Conservation (phyloP, 2,329 filamentous ascomycete species). For the Penicillium sp. region DNA sequence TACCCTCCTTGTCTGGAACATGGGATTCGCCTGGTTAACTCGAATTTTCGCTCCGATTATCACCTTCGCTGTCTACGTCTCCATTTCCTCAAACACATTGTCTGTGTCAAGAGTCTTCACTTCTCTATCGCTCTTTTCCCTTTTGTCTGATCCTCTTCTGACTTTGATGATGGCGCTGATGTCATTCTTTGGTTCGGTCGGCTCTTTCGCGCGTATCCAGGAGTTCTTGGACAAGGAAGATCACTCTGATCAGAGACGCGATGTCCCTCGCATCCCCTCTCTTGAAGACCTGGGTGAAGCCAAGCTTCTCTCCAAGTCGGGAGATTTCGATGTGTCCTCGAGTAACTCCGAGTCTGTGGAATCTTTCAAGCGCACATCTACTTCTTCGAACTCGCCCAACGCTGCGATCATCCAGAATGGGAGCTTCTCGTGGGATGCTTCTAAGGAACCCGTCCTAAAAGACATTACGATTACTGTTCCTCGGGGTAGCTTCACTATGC, state of each 20-base stretch:
- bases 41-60: slow-evolving; percentile 44
- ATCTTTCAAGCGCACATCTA: slow-evolving; percentile 17
- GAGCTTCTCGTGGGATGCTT: slow-evolving; percentile 46
- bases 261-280: slow-evolving; percentile 6
- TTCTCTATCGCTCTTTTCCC: slow-evolving; percentile 45
- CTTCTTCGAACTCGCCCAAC: slow-evolving; percentile 16
- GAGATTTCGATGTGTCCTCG: slow-evolving; percentile 22
- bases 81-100: slow-evolving; percentile 38
- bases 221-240: slow-evolving; percentile 39
- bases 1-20: slow-evolving; percentile 40
- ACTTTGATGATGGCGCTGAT: slow-evolving; percentile 45
- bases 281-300: slow-evolving; percentile 20
- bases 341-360: slow-evolving; percentile 23
- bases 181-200: slow-evolving; percentile 43
- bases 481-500: slow-evolving; percentile 44
- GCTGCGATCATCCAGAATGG: slow-evolving; percentile 43
- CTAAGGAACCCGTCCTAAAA: slow-evolving; percentile 40
- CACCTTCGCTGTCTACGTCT: slow-evolving; percentile 44
- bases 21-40: slow-evolving; percentile 39
- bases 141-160: slow-evolving; percentile 45
- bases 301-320: slow-evolving; percentile 16
- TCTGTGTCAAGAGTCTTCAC: slow-evolving; percentile 44
- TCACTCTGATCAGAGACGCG: slow-evolving; percentile 25
- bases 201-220: slow-evolving; percentile 46
- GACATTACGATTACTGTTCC: slow-evolving; percentile 40